Conservation (phyloP, 2,329 filamentous ascomycete species). For the Helotiales sp. region DNA sequence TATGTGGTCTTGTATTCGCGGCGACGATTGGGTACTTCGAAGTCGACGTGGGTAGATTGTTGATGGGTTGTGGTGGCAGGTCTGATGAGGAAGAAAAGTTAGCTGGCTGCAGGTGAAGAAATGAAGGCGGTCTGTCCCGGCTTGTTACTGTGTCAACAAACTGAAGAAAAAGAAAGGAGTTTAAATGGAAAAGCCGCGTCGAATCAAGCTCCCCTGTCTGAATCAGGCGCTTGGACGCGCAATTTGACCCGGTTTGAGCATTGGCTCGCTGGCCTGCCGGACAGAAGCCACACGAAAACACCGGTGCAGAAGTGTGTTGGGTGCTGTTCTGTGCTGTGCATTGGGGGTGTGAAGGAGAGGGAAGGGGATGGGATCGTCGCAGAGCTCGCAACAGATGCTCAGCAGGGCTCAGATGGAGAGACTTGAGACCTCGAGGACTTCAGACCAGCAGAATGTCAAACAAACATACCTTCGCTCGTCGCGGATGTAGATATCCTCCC, state of each 20-base stretch:
- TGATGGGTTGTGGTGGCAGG: conserved; percentile 30
- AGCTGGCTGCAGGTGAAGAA: conserved; percentile 26
- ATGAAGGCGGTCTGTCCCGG: conserved; percentile 28
- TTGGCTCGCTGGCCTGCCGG: conserved; percentile 1
- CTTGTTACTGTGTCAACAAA: conserved; percentile 43
- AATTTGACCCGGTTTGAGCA: conserved; percentile 14
- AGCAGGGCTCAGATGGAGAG: conserved; percentile 3
- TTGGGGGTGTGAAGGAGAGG: background rate
- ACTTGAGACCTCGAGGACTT: no score
- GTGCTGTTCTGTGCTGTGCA: background rate
- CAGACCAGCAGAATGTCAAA: no score
- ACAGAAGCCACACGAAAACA: conserved; percentile 6
- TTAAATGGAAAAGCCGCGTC: conserved; percentile 9
- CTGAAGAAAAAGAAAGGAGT: conserved; percentile 22
- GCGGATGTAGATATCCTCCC: conserved; percentile 51
- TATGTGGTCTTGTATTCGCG: conserved; percentile 20
- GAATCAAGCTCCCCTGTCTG: conserved; percentile 11
- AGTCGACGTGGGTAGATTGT: conserved; percentile 48
- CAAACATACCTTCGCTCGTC: conserved; percentile 59
- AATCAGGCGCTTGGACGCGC: conserved; percentile 18
- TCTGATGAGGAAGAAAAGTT: conserved; percentile 30
- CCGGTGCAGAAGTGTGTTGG: conserved; percentile 9
- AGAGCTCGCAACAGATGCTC: background rate
- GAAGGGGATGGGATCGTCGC: background rate
- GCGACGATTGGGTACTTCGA: conserved; percentile 44